phyloP scores from a whole-genome alignment of 169 alveolate genomes.

The Condylostoma magnum region DNA sequence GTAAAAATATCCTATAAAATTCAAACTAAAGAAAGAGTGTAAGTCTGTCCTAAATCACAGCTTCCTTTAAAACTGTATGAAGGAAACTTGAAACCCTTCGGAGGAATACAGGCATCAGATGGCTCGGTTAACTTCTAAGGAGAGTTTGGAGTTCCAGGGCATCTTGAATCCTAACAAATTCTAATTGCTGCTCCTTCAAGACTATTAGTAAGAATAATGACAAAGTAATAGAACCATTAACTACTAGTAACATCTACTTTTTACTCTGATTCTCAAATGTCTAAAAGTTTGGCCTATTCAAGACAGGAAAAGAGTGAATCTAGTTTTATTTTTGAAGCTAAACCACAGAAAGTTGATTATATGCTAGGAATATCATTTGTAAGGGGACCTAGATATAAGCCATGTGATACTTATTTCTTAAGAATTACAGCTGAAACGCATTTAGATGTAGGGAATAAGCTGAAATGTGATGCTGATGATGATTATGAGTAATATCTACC shows the following conservation, averaged over 20 bases:
- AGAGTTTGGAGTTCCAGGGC: background rate
- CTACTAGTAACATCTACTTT: constrained; percentile 10
- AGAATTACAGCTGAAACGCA: constrained; percentile 5
- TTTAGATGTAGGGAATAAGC: background rate
- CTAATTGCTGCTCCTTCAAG: background rate
- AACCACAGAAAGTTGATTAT: constrained; percentile 8
- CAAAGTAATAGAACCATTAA: background rate
- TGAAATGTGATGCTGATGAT: background rate
- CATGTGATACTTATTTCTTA: background rate
- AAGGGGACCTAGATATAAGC: background rate
- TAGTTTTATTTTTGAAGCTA: constrained; percentile 1
- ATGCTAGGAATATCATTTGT: background rate
- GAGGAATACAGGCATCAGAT: constrained; percentile 10
- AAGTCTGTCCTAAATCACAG: background rate
- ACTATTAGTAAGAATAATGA: constrained; percentile 16
- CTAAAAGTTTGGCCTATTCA: constrained; percentile 3
- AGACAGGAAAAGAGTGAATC: background rate
- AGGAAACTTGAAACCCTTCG: background rate
- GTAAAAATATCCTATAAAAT: background rate
- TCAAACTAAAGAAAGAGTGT: background rate
- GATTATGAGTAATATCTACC: background rate
- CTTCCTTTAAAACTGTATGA: background rate
- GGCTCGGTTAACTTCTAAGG: constrained; percentile 18
- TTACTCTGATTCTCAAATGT: background rate
- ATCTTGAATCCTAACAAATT: too few species aligned